Evolutionary conservation across 768 basidiomycete genomes (phyloP), one percentile per base, ranked within the genome.

Genomic region (Sporobolomyces pararoseus): DNA sequence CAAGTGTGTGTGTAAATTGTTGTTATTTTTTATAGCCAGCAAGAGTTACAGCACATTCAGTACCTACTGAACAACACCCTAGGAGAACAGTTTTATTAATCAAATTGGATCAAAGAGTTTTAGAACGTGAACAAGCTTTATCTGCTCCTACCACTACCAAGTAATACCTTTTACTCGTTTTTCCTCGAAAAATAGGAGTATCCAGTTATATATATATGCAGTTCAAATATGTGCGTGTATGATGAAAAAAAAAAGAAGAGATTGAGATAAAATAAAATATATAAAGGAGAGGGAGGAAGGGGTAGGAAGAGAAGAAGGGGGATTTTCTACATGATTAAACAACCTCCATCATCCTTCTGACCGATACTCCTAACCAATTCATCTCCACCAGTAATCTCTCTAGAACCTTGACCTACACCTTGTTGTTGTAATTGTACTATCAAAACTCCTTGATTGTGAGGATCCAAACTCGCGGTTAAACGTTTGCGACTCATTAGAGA

Each of bases 61-160:
- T 96, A 1, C 89, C 93, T 7, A 91, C 85, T 0, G 82, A 87
- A 14, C 87, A 89, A 66, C 85, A 84, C 76, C 91, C 94, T 4
- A 85, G 86, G 59, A 85, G 93, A 61, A 96, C 89, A 7, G 95
- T 94, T n/a, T 93, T 99, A 66, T 85, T 99, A 62, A 95, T 99
- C 82, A 98, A 98, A 81, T 83, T 98, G 69, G 92, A 97, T 80
- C 88, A 87, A 77, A 88, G 87, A 66, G 95, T 97, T 55, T 82
- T 99, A 77, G 92, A 95, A 75, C 86, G 96, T 52, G 96, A 99
- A 81, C 89, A 91, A 78, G 83, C 89, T n/a, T 79, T 93, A 78
- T 47, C 59, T 10, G 59, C 44, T 32, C 44, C 44, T 2, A 32
- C 44, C 2, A 6, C 29, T 9, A 42, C 9, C 10, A 9, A 42